Evolutionary conservation across 225 moss, liverwort and hornwort genomes (phyloP).

Genomic region (Antitrichia curtipendula): DNA sequence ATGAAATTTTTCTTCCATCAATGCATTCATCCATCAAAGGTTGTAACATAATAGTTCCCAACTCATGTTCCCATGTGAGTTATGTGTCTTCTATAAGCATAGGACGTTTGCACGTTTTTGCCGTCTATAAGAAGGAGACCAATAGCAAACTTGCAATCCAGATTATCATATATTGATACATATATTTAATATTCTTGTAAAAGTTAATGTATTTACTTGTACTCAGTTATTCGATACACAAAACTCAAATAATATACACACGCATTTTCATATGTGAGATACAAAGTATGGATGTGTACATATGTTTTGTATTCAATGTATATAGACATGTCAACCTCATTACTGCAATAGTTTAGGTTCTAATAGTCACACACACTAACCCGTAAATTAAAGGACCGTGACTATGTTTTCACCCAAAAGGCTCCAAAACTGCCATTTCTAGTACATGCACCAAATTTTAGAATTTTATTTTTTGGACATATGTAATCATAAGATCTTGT

Average conservation of each 20-base stretch:
- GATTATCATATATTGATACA: background rate
- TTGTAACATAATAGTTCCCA: accelerated
- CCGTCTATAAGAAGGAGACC: accelerated
- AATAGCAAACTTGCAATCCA: background rate
- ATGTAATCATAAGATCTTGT: no score
- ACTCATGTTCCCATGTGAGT: background rate
- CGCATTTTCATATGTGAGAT: background rate
- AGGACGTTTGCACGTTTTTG: accelerated
- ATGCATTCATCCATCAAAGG: background rate
- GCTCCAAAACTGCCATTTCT: no score
- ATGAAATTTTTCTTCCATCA: no score
- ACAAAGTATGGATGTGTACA: background rate
- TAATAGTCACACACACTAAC: background rate
- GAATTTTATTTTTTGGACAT: no score
- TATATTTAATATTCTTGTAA: background rate
- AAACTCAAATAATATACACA: background rate
- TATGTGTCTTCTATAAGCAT: background rate
- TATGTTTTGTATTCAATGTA: background rate
- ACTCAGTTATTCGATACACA: accelerated
- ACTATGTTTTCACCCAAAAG: no score
- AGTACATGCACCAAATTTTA: no score
- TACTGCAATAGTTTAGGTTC: background rate
- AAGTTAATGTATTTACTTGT: background rate
- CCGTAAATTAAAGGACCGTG: no score
- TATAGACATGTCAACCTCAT: background rate